A percentile compares a stretch with the other conserved stretches of the same genome.
These are phyloP conservation scores for Pachyrhizus erosus DNA, from an alignment of 306 rosid species.

Conservation along the genomic window DNA sequence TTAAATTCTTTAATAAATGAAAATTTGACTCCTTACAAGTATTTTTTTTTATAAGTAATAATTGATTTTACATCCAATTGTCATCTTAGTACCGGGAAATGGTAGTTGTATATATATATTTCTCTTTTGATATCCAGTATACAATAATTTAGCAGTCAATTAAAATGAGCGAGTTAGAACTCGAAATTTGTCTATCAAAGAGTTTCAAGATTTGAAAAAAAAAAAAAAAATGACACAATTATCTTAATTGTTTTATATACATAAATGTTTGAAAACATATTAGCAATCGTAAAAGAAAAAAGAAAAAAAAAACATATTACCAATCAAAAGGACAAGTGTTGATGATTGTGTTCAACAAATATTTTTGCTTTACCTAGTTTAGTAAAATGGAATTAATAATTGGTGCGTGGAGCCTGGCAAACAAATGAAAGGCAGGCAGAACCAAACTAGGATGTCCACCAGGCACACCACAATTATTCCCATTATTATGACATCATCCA, in stretches of 20 bases:
- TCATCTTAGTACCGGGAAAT: neutral
- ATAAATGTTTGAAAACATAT: neutral
- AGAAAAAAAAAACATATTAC: neutral
- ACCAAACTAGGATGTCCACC: slow-evolving; percentile 43
- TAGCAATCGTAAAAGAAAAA: neutral
- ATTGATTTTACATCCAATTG: neutral
- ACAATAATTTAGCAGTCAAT: neutral
- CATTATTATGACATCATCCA: slow-evolving; percentile 40
- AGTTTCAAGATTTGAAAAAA: too few relatives aligned
- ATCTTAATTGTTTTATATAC: neutral
- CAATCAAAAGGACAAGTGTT: neutral
- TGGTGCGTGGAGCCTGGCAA: neutral
- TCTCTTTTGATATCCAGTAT: neutral
- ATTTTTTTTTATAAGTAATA: neutral
- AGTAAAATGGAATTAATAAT: neutral
- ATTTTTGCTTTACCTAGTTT: neutral
- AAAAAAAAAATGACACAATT: too few relatives aligned
- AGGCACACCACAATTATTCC: slow-evolving; percentile 42
- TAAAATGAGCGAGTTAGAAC: neutral
- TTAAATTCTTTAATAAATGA: neutral
- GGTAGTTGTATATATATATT: neutral
- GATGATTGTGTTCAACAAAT: neutral
- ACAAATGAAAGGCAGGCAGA: neutral
- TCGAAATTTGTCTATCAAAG: too few relatives aligned
- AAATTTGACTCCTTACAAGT: too few relatives aligned